Base-by-base conservation (phyloP, 331 rosid species). In the Saraca asoca region DNA sequence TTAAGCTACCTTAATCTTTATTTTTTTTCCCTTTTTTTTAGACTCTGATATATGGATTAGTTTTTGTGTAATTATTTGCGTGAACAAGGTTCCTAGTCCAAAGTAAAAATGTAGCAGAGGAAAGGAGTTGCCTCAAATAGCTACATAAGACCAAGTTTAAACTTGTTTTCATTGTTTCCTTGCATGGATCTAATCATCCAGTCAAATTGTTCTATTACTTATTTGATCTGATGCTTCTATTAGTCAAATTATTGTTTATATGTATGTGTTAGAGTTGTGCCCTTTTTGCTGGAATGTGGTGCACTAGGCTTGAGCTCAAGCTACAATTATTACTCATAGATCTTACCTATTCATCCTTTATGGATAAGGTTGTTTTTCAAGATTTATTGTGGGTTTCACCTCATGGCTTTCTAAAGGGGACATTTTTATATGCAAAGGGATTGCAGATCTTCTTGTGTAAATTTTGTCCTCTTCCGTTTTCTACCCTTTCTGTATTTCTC, bases 1-100 rank as follows among this genome's bases (percentile, higher is more conserved):
- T 84, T 55, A 52, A 54, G 6, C 81, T 65, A 54, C 64, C 72
- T 55, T 54, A 15, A 66, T 59, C n/a, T 18, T 65, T 69, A 41
- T 43, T 57, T 37, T 13, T 7, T 42, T 54, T 7, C 3, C 49
- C 31, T 55, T 3, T 50, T 31, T 58, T 61, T 60, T 46, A 13
- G 18, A n/a, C 53, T 51, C 49, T 12, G 14, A 59, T 15, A 9
- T 34, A 48, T 17, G 46, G 15, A 19, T 66, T 53, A 43, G 17
- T 51, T 58, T 29, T 73, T 68, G 18, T 18, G 15, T 51, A 18
- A 14, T 74, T 29, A 58, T 62, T 20, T 71, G 52, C 37, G 41
- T 16, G 54, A 45, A 62, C 16, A 18, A 56, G 24, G 33, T 60
- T 44, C 14, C 31, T 24, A 51, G 42, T 42, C 48, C 20, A 33